Percentiles rank a stretch among this genome's conserved stretches.
phyloP scores from a whole-genome alignment of 306 rosid genomes.

The Sechiopsis laciniata region DNA sequence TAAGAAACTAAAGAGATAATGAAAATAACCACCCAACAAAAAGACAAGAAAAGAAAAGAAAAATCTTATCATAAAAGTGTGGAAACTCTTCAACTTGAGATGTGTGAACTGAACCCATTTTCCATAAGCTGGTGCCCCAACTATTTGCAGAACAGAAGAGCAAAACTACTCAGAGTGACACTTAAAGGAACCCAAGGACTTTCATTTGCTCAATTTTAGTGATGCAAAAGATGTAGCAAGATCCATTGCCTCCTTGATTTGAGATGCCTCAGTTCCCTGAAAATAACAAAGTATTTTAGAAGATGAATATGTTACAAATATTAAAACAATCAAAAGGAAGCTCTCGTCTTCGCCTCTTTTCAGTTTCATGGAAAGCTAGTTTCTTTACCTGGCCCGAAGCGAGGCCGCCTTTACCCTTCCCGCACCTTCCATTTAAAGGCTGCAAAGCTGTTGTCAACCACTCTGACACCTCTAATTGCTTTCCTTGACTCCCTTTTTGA shows the following conservation, averaged over 20 bases:
- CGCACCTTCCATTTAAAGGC: conserved; percentile 82
- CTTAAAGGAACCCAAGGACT: neutral
- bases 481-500: conserved; percentile 44
- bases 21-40: neutral
- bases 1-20: neutral
- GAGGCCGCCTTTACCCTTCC: conserved; percentile 91
- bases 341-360: neutral
- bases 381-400: conserved; percentile 70
- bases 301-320: neutral
- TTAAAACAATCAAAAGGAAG: neutral
- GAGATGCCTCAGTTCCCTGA: conserved; percentile 89
- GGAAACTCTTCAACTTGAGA: neutral
- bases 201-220: conserved; percentile 46
- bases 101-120: neutral
- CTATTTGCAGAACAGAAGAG: neutral
- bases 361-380: neutral
- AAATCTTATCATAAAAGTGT: neutral
- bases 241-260: conserved; percentile 59
- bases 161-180: neutral
- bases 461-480: conserved; percentile 70
- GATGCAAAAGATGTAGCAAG: conserved; percentile 65
- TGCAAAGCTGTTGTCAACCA: conserved; percentile 76
- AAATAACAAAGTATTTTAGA: neutral
- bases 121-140: neutral
- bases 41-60: no score